A percentile compares a stretch with the other conserved stretches of the same genome.
These are phyloP conservation scores for Misopates orontium DNA, from an alignment of 257 asterid species.

Conservation along the genomic window DNA sequence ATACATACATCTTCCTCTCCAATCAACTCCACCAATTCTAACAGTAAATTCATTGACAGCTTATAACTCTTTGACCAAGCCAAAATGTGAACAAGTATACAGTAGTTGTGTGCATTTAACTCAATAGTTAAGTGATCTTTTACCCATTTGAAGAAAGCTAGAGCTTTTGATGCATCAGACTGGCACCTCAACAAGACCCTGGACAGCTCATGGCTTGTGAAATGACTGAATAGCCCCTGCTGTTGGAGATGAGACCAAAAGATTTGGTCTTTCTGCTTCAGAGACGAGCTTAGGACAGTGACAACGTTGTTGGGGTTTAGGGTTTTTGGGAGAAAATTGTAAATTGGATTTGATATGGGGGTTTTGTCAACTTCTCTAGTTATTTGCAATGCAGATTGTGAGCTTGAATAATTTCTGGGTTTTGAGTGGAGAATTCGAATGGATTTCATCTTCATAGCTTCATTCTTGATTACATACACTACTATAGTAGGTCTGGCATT, in stretches of 20 bases:
- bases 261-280: conserved; percentile 45
- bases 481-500: too few relatives aligned
- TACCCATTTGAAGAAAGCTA: conserved; percentile 74
- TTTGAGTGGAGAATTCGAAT: conserved; percentile 10
- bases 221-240: conserved; percentile 46
- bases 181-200: conserved; percentile 80
- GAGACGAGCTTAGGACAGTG: conserved; percentile 48
- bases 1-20: conserved; percentile 44
- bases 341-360: conserved; percentile 48
- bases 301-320: conserved; percentile 77
- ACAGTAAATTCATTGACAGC: conserved; percentile 60
- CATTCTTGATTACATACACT: too few relatives aligned
- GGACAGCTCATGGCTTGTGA: conserved; percentile 61
- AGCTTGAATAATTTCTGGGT: conserved; percentile 36
- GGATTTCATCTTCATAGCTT: too few relatives aligned
- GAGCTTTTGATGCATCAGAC: conserved; percentile 63
- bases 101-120: conserved; percentile 47
- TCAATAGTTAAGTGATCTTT: conserved; percentile 45
- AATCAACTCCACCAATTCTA: conserved; percentile 51
- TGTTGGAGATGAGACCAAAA: conserved; percentile 41
- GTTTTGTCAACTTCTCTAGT: conserved; percentile 21
- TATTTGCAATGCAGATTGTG: conserved; percentile 44
- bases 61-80: conserved; percentile 68
- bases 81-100: conserved; percentile 64
- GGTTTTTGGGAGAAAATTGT: conserved; percentile 61